These are phyloP conservation scores for Fennellomyces sp. DNA, from an alignment of 371 early-diverging fungal genomes.

Conservation along the genomic window DNA sequence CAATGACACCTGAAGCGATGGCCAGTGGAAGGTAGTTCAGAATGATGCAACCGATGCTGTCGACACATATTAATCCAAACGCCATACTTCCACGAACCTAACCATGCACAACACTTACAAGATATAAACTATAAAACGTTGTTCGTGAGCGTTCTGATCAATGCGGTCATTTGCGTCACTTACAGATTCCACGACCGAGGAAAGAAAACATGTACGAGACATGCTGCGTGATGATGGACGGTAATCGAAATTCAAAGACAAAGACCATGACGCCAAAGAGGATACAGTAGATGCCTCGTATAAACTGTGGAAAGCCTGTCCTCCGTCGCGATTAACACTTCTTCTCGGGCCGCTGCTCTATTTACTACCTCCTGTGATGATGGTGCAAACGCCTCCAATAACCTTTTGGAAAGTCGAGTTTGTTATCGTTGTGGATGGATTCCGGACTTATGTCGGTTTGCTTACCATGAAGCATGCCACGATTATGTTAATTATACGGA, in stretches of 20 bases:
- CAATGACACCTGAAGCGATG: slow-evolving; percentile 27
- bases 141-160: too few species aligned
- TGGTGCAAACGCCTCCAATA: slow-evolving; percentile 31
- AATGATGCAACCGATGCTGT: slow-evolving; percentile 29
- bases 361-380: slow-evolving; percentile 3
- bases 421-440: background rate
- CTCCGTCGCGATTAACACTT: too few species aligned
- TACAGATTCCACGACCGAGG: slow-evolving; percentile 25
- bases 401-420: slow-evolving; percentile 20
- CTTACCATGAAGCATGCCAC: slow-evolving; percentile 35
- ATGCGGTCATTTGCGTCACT: slow-evolving; percentile 1
- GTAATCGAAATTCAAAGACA: slow-evolving; percentile 45
- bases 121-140: slow-evolving; percentile 26
- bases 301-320: slow-evolving; percentile 44
- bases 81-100: background rate
- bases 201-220: slow-evolving; percentile 26
- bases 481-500: slow-evolving; percentile 34
- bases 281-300: slow-evolving; percentile 49
- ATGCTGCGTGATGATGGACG: slow-evolving; percentile 28
- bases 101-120: slow-evolving; percentile 18
- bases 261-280: slow-evolving; percentile 42
- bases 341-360: too few species aligned
- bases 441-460: slow-evolving; percentile 26
- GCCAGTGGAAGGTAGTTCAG: slow-evolving; percentile 15
- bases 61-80: background rate